Conservation (phyloP, 1,284 basidiomycete genomes). For the Retiboletus fuscus region DNA sequence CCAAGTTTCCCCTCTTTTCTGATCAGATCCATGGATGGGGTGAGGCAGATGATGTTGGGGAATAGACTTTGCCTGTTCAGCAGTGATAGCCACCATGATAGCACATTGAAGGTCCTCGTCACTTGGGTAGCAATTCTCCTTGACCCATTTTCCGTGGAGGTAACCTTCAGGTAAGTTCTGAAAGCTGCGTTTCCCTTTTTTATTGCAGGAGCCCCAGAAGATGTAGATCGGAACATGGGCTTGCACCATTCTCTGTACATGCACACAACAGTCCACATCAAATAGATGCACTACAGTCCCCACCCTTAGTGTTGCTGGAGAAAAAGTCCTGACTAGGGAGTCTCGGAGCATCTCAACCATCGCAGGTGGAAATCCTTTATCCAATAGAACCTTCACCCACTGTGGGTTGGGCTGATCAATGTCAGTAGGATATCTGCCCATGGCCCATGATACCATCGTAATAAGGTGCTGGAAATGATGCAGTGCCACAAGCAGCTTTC, state of each 20-base stretch:
- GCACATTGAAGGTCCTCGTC: too few species aligned
- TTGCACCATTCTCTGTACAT: constrained; percentile 4
- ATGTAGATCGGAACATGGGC: constrained; percentile 15
- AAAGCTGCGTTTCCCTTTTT: background rate
- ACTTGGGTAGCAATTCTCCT: constrained; percentile 2
- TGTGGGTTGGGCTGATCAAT: background rate
- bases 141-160: too few species aligned
- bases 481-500: constrained; percentile 7
- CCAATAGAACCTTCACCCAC: constrained; percentile 8
- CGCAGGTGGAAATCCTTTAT: constrained; percentile 10
- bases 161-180: background rate
- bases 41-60: too few species aligned
- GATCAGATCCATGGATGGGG: too few species aligned
- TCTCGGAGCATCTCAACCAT: constrained; percentile 25
- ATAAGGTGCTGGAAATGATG: constrained; percentile 19
- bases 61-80: too few species aligned
- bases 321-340: constrained; percentile 14
- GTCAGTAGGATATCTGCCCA: background rate
- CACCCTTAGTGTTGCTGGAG: background rate
- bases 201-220: background rate
- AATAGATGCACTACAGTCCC: background rate
- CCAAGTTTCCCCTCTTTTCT: too few species aligned
- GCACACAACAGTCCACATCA: background rate
- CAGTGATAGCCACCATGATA: too few species aligned
- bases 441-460: constrained; percentile 11